Evolutionary conservation across 139 green algal genomes (phyloP).

Genomic region (Pleodorina starrii): DNA sequence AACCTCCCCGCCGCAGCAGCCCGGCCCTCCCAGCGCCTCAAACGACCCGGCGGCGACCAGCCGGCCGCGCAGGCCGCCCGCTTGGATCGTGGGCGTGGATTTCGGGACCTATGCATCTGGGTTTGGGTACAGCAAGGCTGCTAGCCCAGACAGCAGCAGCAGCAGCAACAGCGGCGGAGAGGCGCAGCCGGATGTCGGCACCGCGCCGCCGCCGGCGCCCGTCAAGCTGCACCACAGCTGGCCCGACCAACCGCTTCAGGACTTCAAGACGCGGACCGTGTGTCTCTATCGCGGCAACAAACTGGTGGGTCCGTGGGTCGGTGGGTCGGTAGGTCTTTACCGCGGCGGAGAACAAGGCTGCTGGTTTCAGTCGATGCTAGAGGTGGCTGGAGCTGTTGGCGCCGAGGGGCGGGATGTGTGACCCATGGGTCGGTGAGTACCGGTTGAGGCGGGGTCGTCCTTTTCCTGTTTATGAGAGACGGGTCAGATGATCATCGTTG

Average conservation of each 20-base stretch:
- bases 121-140: not conserved
- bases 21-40: not conserved
- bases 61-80: not conserved
- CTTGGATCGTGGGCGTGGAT: slow-evolving; percentile 4
- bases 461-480: too few species aligned
- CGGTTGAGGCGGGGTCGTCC: too few species aligned
- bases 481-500: too few species aligned
- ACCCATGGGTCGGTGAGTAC: too few species aligned
- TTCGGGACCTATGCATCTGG: slow-evolving; percentile 30
- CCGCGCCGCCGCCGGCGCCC: not conserved
- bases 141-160: not conserved
- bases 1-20: not conserved
- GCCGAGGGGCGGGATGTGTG: too few species aligned
- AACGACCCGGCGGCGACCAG: not conserved
- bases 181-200: not conserved
- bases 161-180: not conserved
- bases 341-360: too few species aligned
- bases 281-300: not conserved
- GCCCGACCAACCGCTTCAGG: not conserved
- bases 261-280: slow-evolving; percentile 17
- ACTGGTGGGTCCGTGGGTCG: too few species aligned
- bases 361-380: too few species aligned
- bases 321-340: too few species aligned
- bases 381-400: too few species aligned
- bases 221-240: not conserved